Evolutionary conservation across 129 eudicot species (phyloP).

Genomic region (Saussurea involucrata): DNA sequence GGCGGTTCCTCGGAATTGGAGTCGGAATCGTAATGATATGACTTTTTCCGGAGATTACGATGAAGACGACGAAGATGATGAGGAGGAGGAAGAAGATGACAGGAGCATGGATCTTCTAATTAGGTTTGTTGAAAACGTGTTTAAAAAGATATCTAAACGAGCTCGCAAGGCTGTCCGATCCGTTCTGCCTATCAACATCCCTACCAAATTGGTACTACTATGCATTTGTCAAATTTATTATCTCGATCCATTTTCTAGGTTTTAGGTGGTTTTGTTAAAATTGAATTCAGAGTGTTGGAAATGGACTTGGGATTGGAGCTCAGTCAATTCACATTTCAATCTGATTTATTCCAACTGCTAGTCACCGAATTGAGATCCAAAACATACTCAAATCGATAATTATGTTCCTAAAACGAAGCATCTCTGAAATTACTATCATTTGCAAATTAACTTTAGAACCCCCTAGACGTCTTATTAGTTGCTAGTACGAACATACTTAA

Average conservation of each 20-base stretch:
- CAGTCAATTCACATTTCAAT: neutral
- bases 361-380: neutral
- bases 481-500: neutral
- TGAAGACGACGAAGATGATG: conserved; percentile 63
- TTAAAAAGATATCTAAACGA: conserved; percentile 70
- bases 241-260: neutral
- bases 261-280: neutral
- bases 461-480: neutral
- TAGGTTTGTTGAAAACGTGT: conserved; percentile 75
- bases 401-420: neutral
- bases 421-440: neutral
- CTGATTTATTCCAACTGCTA: neutral
- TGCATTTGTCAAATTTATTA: neutral
- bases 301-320: conserved; percentile 4
- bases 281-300: neutral
- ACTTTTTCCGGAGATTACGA: conserved; percentile 34
- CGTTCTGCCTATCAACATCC: conserved; percentile 68
- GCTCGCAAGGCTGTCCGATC: conserved; percentile 86
- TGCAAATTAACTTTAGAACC: neutral
- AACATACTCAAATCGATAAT: neutral
- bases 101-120: conserved; percentile 80
- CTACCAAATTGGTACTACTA: conserved; percentile 61
- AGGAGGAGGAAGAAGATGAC: conserved; percentile 74
- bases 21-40: conserved; percentile 35
- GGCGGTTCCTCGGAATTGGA: conserved; percentile 38